Evolutionary conservation across 2,329 filamentous ascomycete species (phyloP), one percentile per base, ranked within the genome.

Genomic region (Metarhizium anisopliae): DNA sequence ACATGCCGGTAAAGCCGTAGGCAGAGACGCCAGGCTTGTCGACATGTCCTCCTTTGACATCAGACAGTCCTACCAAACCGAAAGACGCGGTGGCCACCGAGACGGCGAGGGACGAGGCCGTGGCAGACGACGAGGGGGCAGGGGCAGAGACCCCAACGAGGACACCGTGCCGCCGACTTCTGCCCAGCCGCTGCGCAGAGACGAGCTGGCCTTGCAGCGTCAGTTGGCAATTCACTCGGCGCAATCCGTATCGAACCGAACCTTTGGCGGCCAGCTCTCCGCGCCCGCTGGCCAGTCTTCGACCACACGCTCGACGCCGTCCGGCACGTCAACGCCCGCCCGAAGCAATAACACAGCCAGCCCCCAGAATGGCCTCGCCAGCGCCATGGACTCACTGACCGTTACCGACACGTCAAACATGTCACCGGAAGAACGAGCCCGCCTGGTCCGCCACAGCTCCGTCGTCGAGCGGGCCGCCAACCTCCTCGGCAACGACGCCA

Each of bases 221-320:
- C 90, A 95, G 65, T 85, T 95, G 78, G 92, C 91, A 45, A 90
- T 97, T 52, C 91, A 95, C 63, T 92, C 86, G 52, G 86, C 90
- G 1, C 90, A 95, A 66, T 90, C 90, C 0, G 81, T 90, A 0
- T 84, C 89, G 0, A 86, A 82, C 49, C 83, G 91, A 47, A 90
- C 84, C 2, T 96, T 96, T 73, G 91, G 92, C 47, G 90, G 91
- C 6, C 86, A 90, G 63, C 79, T 96, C 52, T 89, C 87, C 59
- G 69, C 65, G 13, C 65, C 70, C 2, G 54, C 65, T 35, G 32
- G 32, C 32, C 32, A 35, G 10, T 35, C 32, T 35, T 35, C 6
- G 10, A 35, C 32, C 32, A 8, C 64, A 51, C 60, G 40, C 25
- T 61, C 54, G 51, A 52, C 51, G n/a, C 60, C 55, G 13, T 42